phyloP scores from a whole-genome alignment of 2,329 filamentous ascomycete species.

The Colletotrichum simmondsii region DNA sequence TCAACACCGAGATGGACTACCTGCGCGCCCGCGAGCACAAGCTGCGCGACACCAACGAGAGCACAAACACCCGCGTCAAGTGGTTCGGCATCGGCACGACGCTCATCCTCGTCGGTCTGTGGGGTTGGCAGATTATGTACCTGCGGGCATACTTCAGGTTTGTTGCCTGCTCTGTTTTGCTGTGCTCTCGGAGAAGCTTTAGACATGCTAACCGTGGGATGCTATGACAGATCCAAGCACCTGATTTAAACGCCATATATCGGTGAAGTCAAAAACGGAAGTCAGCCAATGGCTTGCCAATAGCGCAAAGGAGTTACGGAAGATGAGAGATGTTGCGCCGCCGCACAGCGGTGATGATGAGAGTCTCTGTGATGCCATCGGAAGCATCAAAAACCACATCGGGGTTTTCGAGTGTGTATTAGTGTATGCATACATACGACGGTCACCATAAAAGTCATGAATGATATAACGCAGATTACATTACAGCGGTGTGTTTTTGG shows the following conservation, averaged over 20 bases:
- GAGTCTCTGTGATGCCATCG: conserved; percentile 22
- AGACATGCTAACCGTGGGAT: conserved; percentile 23
- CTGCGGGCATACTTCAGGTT: conserved; percentile 95
- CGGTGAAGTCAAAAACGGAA: not conserved
- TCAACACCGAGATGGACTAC: conserved; percentile 97
- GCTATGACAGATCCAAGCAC: conserved; percentile 69
- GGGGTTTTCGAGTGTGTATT: conserved; percentile 34
- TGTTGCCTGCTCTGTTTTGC: conserved; percentile 12
- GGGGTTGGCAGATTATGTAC: conserved; percentile 98
- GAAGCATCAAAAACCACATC: conserved; percentile 23
- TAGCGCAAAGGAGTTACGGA: conserved; percentile 16
- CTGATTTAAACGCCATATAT: conserved; percentile 62
- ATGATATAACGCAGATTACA: conserved; percentile 32
- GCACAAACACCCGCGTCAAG: conserved; percentile 98
- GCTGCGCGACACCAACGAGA: conserved; percentile 98
- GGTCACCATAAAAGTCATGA: conserved; percentile 33
- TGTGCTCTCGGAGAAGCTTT: not conserved
- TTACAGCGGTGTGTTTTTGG: not conserved
- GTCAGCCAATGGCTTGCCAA: not conserved
- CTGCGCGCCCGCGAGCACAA: conserved; percentile 90
- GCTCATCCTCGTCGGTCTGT: conserved; percentile 87
- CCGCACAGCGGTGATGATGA: conserved; percentile 14
- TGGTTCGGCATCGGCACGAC: conserved; percentile 98
- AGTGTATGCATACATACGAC: conserved; percentile 31
- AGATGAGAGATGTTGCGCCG: not conserved